Evolutionary conservation across 495 filamentous ascomycete genomes (phyloP).

Genomic region (Daldinia childiae): DNA sequence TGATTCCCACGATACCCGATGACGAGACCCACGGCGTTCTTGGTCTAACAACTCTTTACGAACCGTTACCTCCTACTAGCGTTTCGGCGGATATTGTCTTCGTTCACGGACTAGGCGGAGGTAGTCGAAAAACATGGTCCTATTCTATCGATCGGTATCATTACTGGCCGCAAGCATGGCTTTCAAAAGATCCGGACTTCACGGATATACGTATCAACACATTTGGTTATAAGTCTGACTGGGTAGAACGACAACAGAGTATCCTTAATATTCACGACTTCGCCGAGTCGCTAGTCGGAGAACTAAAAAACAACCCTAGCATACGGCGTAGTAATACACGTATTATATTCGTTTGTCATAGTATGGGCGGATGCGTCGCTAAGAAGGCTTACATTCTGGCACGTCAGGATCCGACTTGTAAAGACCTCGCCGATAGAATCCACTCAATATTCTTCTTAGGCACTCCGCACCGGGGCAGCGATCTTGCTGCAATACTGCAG

Average conservation of each 20-base stretch:
- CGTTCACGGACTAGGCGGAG: slow-evolving; percentile 49
- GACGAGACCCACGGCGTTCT: slow-evolving; percentile 26
- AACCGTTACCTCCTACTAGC: slow-evolving; percentile 35
- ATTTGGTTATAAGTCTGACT: slow-evolving; percentile 48
- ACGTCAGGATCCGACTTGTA: slow-evolving; percentile 39
- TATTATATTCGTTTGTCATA: slow-evolving; percentile 61
- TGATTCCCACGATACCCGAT: slow-evolving; percentile 7
- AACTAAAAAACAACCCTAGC: slow-evolving; percentile 48
- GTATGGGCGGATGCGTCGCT: slow-evolving; percentile 64
- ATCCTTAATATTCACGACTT: slow-evolving; percentile 57
- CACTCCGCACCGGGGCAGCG: slow-evolving; percentile 62
- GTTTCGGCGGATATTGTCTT: slow-evolving; percentile 50
- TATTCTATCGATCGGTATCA: slow-evolving; percentile 33
- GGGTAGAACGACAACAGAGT: slow-evolving; percentile 44
- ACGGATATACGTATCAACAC: slow-evolving; percentile 40
- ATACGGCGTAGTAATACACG: slow-evolving; percentile 44
- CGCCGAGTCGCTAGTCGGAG: slow-evolving; percentile 52
- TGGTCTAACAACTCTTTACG: slow-evolving; percentile 51
- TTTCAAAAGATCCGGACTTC: slow-evolving; percentile 44
- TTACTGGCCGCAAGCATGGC: slow-evolving; percentile 48
- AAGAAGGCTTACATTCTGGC: slow-evolving; percentile 56
- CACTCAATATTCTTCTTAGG: slow-evolving; percentile 61
- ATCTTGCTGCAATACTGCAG: slow-evolving; percentile 54
- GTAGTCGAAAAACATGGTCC: slow-evolving; percentile 47
- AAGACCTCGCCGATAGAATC: slow-evolving; percentile 47